Conservation (phyloP, 306 rosid species). For the Cicer bijugum region DNA sequence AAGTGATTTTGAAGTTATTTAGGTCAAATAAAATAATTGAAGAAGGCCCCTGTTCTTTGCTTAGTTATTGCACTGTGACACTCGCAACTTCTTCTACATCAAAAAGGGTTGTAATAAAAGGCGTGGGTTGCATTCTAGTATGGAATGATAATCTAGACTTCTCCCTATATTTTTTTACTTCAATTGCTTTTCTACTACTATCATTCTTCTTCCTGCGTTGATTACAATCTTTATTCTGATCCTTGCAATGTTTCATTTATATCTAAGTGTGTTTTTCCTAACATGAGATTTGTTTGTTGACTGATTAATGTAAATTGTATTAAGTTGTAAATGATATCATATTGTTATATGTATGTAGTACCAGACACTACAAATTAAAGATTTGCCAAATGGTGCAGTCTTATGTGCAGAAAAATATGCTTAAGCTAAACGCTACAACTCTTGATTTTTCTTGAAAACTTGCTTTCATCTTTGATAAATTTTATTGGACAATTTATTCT, state of each 20-base stretch:
- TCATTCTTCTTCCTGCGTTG: slow-evolving; percentile 61
- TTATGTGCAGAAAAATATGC: too few species aligned
- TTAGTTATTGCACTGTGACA: slow-evolving; percentile 71
- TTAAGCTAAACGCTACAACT: too few species aligned
- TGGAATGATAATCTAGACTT: slow-evolving; percentile 81
- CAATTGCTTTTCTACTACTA: slow-evolving; percentile 36
- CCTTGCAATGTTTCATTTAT: slow-evolving; percentile 46
- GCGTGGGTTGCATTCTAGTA: slow-evolving; percentile 93
- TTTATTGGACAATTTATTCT: too few species aligned
- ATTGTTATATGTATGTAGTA: too few species aligned
- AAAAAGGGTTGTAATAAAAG: slow-evolving; percentile 74
- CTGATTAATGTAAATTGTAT: too few species aligned
- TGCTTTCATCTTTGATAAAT: too few species aligned
- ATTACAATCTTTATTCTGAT: slow-evolving; percentile 69
- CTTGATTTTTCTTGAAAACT: too few species aligned
- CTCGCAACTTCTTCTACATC: slow-evolving; percentile 91
- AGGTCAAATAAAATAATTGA: slow-evolving; percentile 35
- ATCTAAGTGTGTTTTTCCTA: background rate
- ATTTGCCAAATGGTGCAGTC: too few species aligned
- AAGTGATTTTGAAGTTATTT: slow-evolving; percentile 46
- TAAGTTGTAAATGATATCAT: too few species aligned
- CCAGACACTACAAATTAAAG: too few species aligned
- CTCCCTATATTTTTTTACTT: slow-evolving; percentile 58
- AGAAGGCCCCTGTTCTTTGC: slow-evolving; percentile 84
- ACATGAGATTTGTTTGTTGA: too few species aligned